Evolutionary conservation across 2,329 filamentous ascomycete genomes (phyloP).

Genomic region (Ophiostoma sp.): DNA sequence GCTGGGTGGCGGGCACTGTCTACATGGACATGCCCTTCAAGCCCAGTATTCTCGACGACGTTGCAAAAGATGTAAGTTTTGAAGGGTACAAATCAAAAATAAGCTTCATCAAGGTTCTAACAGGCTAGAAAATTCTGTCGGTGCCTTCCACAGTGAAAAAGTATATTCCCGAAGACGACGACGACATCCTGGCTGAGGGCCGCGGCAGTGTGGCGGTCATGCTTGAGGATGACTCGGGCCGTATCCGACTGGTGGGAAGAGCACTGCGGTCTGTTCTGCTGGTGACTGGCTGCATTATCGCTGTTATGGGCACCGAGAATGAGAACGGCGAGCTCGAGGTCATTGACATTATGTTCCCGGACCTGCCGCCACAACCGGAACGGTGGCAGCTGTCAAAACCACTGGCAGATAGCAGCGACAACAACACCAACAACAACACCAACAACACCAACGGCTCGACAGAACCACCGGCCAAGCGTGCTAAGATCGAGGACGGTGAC

Average conservation of each 20-base stretch:
- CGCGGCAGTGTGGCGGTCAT: constrained; percentile 46
- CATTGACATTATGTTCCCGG: constrained; percentile 81
- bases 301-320: constrained; percentile 93
- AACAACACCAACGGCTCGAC: constrained; percentile 22
- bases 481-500: constrained; percentile 38
- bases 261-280: constrained; percentile 63
- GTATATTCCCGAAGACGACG: constrained; percentile 60
- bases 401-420: constrained; percentile 32
- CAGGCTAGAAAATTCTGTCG: constrained; percentile 21
- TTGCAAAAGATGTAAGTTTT: constrained; percentile 73
- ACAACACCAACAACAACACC: constrained; percentile 27
- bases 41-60: constrained; percentile 91
- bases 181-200: constrained; percentile 43
- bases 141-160: constrained; percentile 65
- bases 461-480: constrained; percentile 25
- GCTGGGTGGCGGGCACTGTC: constrained; percentile 90
- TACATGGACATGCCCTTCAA: constrained; percentile 98
- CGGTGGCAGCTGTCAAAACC: constrained; percentile 67
- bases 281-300: constrained; percentile 88
- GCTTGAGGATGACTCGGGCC: constrained; percentile 92
- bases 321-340: constrained; percentile 87
- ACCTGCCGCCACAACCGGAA: constrained; percentile 73
- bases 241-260: constrained; percentile 70
- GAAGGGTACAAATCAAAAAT: not conserved
- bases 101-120: not conserved